Evolutionary conservation across 116 monocot genomes (phyloP).

Genomic region (Cymodocea nodosa): DNA sequence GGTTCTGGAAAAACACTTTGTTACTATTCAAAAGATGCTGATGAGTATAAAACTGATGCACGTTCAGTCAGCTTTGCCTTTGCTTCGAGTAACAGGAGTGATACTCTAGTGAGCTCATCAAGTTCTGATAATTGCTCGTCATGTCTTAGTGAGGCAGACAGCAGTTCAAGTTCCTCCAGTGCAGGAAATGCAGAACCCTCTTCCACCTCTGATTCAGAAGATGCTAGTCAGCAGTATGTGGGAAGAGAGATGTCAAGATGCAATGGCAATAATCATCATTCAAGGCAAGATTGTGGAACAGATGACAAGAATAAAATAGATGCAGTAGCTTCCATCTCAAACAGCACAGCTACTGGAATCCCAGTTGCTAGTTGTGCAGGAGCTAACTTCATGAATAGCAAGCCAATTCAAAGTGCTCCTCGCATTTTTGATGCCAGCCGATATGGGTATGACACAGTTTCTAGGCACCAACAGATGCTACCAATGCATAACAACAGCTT

Average conservation of each 20-base stretch:
- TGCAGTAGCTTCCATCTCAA: conserved; percentile 5
- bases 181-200: conserved; percentile 44
- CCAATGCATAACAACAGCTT: conserved; percentile 30
- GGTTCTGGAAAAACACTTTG: conserved; percentile 7
- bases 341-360: conserved; percentile 3
- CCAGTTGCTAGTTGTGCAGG: conserved; percentile 6
- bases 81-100: conserved; percentile 16
- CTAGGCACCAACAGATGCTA: conserved; percentile 13
- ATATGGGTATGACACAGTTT: conserved; percentile 8
- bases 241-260: conserved; percentile 19
- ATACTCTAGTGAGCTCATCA: conserved; percentile 25
- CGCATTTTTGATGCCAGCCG: conserved; percentile 13
- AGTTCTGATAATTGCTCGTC: conserved; percentile 70
- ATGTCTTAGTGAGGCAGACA: conserved; percentile 56
- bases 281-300: conserved; percentile 8
- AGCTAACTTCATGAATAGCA: conserved; percentile 13
- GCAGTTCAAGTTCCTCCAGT: conserved; percentile 47
- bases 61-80: conserved; percentile 12
- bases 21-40: conserved; percentile 16
- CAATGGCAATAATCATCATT: conserved; percentile 4
- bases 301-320: conserved; percentile 10
- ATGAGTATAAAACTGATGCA: conserved; percentile 15
- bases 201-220: conserved; percentile 82
- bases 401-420: conserved; percentile 4
- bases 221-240: conserved; percentile 42